Base-by-base conservation (phyloP, 495 filamentous ascomycete genomes). In the Acidomyces sp. region DNA sequence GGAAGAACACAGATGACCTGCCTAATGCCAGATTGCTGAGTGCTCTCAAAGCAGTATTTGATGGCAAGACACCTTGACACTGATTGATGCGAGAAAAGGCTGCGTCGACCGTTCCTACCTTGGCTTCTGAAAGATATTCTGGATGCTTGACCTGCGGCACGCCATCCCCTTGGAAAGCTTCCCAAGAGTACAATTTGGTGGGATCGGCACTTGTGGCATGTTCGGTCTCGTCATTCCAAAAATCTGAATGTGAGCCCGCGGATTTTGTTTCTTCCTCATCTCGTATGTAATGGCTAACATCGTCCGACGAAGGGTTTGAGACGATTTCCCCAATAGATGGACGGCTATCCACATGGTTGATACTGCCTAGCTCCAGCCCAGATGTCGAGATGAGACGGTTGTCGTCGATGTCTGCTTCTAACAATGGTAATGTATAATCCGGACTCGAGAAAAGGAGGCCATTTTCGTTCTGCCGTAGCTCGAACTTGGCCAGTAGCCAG, bases 1-100 rank as follows among this genome's bases (percentile, higher is more conserved):
- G 55, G 57, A 92, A 95, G 34, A 94, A 70, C 7, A 80, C 58
- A 0, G 88, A 94, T 35, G 75, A 78, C 60, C 85, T 72, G 4
- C 90, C 90, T 2, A 95, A 65, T 0, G 78, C 82, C 7, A 94
- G 68, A 35, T 74, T 71, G 25, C 83, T 57, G 15, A 94, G 59
- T 17, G 75, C 78, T 33, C 71, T 55, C 24, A 78, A 55, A 48
- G 83, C 76, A 1, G 68, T 45, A 29, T 66, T 61, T 13, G 15
- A 51, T n/a, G 27, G 23, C 19, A 49, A 36, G 15, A 40, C 41
- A 9, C 57, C 52, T n/a, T n/a, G n/a, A n/a, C n/a, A n/a, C n/a
- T n/a, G n/a, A n/a, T n/a, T n/a, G n/a, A n/a, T n/a, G n/a, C 31
- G 18, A 0, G 21, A 16, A 35, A 10, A 47, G 23, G 52, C 70